Percentiles rank a stretch among this genome's conserved stretches.
These are phyloP conservation scores for Rhynchospora tenuis DNA, from an alignment of 176 grass and related monocot genomes.

Conservation along the genomic window DNA sequence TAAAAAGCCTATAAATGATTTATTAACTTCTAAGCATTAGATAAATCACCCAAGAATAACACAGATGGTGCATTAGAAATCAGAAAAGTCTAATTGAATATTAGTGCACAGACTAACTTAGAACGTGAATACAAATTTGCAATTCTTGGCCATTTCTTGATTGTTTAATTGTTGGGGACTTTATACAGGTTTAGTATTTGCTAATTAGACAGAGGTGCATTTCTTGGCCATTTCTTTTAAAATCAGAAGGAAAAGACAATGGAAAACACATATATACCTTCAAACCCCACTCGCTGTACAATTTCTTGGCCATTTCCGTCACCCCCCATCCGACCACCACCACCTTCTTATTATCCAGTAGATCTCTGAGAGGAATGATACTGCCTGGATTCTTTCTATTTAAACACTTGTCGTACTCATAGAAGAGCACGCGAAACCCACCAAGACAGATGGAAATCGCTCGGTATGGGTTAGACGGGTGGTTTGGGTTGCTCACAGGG, in stretches of 20 bases:
- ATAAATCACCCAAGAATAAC: too few relatives aligned
- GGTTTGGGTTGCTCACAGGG: not conserved
- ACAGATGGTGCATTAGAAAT: too few relatives aligned
- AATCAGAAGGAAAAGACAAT: not conserved
- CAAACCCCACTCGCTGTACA: not conserved
- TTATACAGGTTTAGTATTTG: too few relatives aligned
- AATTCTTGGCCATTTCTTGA: too few relatives aligned
- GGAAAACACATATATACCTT: not conserved
- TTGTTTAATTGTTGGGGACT: too few relatives aligned
- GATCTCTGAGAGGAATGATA: not conserved
- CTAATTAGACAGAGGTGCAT: too few relatives aligned
- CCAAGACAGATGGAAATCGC: slow-evolving; percentile 1
- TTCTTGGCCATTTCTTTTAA: not conserved
- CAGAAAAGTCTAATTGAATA: too few relatives aligned
- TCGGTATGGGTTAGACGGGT: not conserved
- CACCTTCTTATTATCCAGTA: slow-evolving; percentile 6
- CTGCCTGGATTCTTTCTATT: too few relatives aligned
- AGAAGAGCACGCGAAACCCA: not conserved
- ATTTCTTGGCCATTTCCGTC: slow-evolving; percentile 11
- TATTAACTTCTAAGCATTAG: too few relatives aligned
- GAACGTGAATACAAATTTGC: too few relatives aligned
- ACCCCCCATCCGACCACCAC: not conserved
- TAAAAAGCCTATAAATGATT: too few relatives aligned
- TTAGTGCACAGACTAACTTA: too few relatives aligned
- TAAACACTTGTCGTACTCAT: not conserved